Base-by-base conservation (phyloP, 2,329 filamentous ascomycete genomes). In the Penicillium olsonii region DNA sequence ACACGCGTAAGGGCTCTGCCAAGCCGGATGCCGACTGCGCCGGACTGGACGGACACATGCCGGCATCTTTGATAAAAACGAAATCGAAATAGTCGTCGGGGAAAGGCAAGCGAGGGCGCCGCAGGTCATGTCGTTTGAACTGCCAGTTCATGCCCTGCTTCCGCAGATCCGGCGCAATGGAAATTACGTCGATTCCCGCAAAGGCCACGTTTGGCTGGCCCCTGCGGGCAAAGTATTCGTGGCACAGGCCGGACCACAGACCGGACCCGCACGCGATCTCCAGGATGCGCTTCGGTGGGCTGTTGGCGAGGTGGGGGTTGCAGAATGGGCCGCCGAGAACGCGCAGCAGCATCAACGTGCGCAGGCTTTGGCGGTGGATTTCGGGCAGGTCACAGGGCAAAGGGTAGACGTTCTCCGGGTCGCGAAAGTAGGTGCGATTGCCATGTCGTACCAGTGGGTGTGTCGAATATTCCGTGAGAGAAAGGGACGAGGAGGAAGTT, bases 171-270 rank as follows among this genome's bases (percentile, higher is more conserved):
- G 82, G 80, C 7, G 87, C 85, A 19, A 92, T 69, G 4, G 88
- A 85, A 8, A 88, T 87, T 48, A 95, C 84, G 66, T 96, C 91
- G 34, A 96, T 72, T 1, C 91, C 92, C 0, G 87, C 89, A 66
- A 95, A 96, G 5, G 84, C 82, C 18, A 95, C 85, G 52, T 84
- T 79, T 4, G 78, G 73, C 64, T 87, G 80, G 12, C 90, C 90
- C 47, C 82, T 78, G 41, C 83, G 79, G 48, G 81, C 78, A 65
- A 92, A 90, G 70, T 89, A 87, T 29, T 89, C 84, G 68, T 95
- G 87, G 68, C 90, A 95, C 76, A 90, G 85, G 26, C 88, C 87
- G 60, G 88, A 92, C 92, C 92, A 96, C 66, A 95, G 88, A 19
- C 84, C 92, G 17, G 87, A 87, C 15, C 92, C 92, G 69, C 92